Conservation (phyloP, 2,329 filamentous ascomycete genomes). For the Teratosphaeriaceae sp. region DNA sequence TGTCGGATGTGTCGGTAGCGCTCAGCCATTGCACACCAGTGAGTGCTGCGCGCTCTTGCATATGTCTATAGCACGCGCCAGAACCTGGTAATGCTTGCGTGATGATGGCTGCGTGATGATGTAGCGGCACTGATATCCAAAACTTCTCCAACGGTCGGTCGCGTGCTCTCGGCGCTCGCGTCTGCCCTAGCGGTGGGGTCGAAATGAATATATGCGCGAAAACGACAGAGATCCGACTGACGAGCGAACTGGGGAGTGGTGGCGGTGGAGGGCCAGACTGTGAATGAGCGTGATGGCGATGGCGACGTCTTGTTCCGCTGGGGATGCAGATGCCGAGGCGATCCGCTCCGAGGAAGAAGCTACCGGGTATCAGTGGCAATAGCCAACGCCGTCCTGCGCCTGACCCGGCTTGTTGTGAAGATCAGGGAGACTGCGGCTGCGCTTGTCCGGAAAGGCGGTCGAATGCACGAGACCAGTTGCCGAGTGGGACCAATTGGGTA, state of each 20-base stretch:
- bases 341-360: not conserved
- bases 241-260: not conserved
- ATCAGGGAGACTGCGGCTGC: conserved; percentile 1
- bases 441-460: not conserved
- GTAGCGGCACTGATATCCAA: not conserved
- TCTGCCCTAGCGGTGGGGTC: not conserved
- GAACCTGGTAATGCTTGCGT: not conserved
- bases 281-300: not conserved
- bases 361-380: not conserved
- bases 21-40: conserved; percentile 22
- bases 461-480: conserved; percentile 2
- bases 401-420: conserved; percentile 3
- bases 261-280: not conserved
- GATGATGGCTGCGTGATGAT: not conserved
- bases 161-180: not conserved
- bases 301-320: not conserved
- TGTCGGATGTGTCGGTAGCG: conserved; percentile 20
- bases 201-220: conserved; percentile 1
- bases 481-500: not conserved
- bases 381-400: not conserved
- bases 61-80: not conserved
- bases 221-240: not conserved
- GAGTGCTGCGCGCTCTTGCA: not conserved
- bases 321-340: not conserved
- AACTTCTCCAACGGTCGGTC: not conserved